These are phyloP conservation scores for Phaeosphaeria sp. DNA, from an alignment of 2,329 filamentous ascomycete species.

Conservation along the genomic window DNA sequence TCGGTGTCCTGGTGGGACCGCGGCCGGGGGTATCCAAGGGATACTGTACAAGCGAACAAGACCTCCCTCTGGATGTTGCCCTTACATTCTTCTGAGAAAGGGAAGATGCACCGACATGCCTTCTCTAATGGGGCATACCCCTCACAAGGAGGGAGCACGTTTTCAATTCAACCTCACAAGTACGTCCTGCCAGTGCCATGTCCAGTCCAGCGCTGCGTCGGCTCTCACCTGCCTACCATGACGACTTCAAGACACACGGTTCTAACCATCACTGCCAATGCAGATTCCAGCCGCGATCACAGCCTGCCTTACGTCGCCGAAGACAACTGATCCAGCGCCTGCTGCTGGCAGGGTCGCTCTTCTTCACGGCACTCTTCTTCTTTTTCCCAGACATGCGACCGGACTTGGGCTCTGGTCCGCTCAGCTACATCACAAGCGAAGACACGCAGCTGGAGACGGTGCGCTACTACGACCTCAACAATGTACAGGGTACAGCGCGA, in stretches of 20 bases:
- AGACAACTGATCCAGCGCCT: constrained; percentile 75
- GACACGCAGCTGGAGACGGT: constrained; percentile 90
- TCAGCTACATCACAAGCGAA: constrained; percentile 73
- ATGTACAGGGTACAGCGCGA: constrained; percentile 87
- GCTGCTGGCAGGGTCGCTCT: constrained; percentile 61
- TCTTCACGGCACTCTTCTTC: constrained; percentile 69
- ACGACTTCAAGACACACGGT: constrained; percentile 25
- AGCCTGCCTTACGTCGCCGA: constrained; percentile 75
- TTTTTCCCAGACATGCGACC: constrained; percentile 78
- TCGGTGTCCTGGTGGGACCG: constrained; percentile 42
- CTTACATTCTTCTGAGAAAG: constrained; percentile 61
- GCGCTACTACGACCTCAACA: constrained; percentile 93
- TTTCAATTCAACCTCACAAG: constrained; percentile 90
- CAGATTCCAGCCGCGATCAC: constrained; percentile 85
- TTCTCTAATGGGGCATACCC: constrained; percentile 85
- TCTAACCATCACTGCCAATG: constrained; percentile 41
- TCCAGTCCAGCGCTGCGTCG: constrained; percentile 25
- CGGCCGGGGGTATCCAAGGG: constrained; percentile 46
- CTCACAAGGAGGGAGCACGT: constrained; percentile 70
- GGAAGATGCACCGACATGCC: constrained; percentile 88
- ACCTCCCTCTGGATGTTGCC: constrained; percentile 62
- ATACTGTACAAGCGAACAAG: constrained; percentile 36
- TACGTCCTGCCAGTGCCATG: constrained; percentile 56
- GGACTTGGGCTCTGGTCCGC: constrained; percentile 66
- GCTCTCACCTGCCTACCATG: constrained; percentile 24